A percentile compares a stretch with the other conserved stretches of the same genome.
Evolutionary conservation across 441 rosid genomes (phyloP).

Genomic region (Adansonia gregorii): DNA sequence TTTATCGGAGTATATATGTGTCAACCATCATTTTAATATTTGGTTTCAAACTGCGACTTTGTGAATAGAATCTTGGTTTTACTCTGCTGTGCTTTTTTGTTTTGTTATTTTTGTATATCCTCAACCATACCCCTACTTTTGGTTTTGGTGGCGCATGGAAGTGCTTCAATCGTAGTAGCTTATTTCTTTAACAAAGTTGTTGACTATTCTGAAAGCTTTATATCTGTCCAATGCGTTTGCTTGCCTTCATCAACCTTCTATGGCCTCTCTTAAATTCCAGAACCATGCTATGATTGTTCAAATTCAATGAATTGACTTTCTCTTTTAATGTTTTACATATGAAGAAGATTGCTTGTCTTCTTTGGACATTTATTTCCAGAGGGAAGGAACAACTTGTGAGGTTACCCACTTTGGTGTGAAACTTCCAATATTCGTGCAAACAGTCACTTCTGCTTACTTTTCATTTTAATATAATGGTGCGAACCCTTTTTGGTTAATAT

Average conservation of each 20-base stretch:
- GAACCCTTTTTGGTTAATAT: conserved; percentile 23
- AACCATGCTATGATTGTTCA: background rate
- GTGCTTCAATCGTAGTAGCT: background rate
- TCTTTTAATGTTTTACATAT: conserved; percentile 1
- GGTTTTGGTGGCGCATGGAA: conserved; percentile 2
- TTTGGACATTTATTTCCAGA: background rate
- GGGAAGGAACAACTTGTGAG: background rate
- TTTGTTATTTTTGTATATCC: background rate
- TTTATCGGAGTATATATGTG: background rate
- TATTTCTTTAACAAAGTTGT: background rate
- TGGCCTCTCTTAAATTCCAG: background rate
- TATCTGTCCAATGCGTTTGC: background rate
- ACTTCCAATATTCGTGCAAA: conserved; percentile 16
- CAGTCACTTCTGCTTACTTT: background rate
- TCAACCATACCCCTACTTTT: background rate
- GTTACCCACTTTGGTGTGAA: conserved; percentile 18
- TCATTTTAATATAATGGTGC: conserved; percentile 15
- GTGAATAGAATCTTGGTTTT: conserved; percentile 6
- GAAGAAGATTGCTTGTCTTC: conserved; percentile 9
- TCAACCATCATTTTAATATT: background rate
- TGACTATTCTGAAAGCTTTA: no score
- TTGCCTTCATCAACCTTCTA: background rate
- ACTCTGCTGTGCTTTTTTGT: background rate
- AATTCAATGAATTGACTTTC: background rate
- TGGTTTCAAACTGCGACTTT: background rate